phyloP scores from a whole-genome alignment of 1,139 yeast genomes.

The Debaryomyces sp. region DNA sequence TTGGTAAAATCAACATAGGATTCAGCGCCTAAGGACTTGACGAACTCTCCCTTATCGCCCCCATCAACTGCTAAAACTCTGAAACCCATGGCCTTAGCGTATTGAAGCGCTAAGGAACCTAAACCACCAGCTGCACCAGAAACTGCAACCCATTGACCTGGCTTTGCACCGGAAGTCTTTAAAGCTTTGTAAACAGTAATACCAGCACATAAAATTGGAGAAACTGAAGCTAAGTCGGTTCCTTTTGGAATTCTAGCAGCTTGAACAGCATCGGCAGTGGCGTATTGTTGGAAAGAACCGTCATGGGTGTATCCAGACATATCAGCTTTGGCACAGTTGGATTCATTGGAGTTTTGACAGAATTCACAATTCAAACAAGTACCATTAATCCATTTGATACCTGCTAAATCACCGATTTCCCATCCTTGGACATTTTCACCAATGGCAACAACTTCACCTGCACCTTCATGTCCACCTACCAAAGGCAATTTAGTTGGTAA shows the following conservation, averaged over 20 bases:
- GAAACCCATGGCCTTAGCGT: conserved; percentile 74
- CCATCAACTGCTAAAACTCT: conserved; percentile 78
- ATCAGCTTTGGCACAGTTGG: conserved; percentile 69
- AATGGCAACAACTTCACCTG: conserved; percentile 73
- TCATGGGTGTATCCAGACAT: conserved; percentile 79
- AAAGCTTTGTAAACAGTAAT: conserved; percentile 78
- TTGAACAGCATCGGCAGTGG: conserved; percentile 83
- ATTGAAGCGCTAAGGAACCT: conserved; percentile 75
- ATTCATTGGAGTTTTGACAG: conserved; percentile 65
- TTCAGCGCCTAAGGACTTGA: conserved; percentile 66
- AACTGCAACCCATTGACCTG: conserved; percentile 78
- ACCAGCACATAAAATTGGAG: conserved; percentile 85
- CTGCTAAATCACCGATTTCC: conserved; percentile 72
- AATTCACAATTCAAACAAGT: conserved; percentile 71
- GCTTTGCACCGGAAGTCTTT: conserved; percentile 62
- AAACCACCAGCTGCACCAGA: conserved; percentile 84
- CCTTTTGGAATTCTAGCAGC: conserved; percentile 77
- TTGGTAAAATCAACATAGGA: conserved; percentile 64
- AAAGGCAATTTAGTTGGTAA: conserved; percentile 65
- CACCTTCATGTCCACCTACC: conserved; percentile 86
- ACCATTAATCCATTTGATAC: conserved; percentile 76
- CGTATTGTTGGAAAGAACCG: conserved; percentile 80
- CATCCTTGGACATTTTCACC: conserved; percentile 69
- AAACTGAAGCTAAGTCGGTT: conserved; percentile 69
- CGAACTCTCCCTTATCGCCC: conserved; percentile 65